Evolutionary conservation across 148 eudicot species (phyloP).

Genomic region (Simmondsia chinensis): DNA sequence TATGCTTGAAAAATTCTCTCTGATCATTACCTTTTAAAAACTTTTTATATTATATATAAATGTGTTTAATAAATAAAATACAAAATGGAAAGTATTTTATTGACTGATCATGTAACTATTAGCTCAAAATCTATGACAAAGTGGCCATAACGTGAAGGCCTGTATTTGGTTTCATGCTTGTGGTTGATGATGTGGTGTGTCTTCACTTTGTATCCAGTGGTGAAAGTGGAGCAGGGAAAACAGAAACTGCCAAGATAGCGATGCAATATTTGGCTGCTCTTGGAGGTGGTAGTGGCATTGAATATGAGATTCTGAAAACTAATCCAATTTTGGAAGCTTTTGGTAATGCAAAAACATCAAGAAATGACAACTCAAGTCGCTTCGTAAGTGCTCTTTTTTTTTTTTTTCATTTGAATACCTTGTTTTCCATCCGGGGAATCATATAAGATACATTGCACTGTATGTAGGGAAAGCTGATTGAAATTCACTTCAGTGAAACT

Average conservation of each 20-base stretch:
- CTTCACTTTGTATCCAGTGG: conserved; percentile 42
- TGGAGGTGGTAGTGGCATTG: conserved; percentile 98
- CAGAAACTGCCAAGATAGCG: conserved; percentile 98
- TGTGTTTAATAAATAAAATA: too few relatives aligned
- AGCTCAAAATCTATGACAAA: too few relatives aligned
- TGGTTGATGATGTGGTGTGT: conserved; percentile 12
- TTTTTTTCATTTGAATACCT: neutral
- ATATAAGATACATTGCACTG: too few relatives aligned
- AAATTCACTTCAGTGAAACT: conserved; percentile 94
- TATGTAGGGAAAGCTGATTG: conserved; percentile 99
- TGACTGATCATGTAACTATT: too few relatives aligned
- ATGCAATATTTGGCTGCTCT: conserved; percentile 99
- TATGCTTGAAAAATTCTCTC: too few relatives aligned
- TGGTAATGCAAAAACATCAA: conserved; percentile 94
- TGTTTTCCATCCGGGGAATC: neutral
- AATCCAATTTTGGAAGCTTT: conserved; percentile 94
- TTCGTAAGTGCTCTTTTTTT: conserved; percentile 57
- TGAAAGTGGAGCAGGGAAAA: conserved; percentile 98
- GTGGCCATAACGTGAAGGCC: too few relatives aligned
- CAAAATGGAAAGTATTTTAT: too few relatives aligned
- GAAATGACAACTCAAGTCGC: conserved; percentile 96
- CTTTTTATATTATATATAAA: too few relatives aligned
- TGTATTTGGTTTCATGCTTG: too few relatives aligned
- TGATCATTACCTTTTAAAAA: too few relatives aligned
- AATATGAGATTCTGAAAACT: conserved; percentile 81